Percentiles rank a stretch among this genome's conserved stretches.
phyloP scores from a whole-genome alignment of 768 basidiomycete genomes.

The Trametopsis cervina region DNA sequence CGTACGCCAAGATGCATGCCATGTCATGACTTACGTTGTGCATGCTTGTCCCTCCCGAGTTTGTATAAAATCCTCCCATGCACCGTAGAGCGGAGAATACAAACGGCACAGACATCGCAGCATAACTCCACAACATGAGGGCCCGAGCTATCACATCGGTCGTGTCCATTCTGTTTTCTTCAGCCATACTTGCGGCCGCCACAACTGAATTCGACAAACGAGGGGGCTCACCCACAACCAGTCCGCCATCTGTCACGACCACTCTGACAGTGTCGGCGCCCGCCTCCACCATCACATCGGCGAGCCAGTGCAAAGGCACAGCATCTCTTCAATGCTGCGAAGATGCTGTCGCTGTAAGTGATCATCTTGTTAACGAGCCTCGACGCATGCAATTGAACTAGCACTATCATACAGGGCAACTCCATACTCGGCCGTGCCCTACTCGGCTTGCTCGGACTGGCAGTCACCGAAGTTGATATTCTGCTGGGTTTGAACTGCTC shows the following conservation, averaged over 20 bases:
- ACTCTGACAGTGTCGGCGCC: slow-evolving; percentile 3
- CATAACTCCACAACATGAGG: too few relatives aligned
- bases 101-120: too few relatives aligned
- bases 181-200: slow-evolving; percentile 1
- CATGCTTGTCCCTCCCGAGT: too few relatives aligned
- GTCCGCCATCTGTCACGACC: not conserved
- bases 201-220: not conserved
- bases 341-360: not conserved
- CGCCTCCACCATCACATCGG: not conserved
- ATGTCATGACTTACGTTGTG: too few relatives aligned
- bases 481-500: slow-evolving; percentile 10
- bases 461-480: slow-evolving; percentile 2
- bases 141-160: too few relatives aligned
- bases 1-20: too few relatives aligned
- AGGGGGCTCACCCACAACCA: not conserved
- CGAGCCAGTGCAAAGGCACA: slow-evolving; percentile 6
- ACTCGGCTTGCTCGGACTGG: slow-evolving; percentile 7
- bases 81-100: too few relatives aligned
- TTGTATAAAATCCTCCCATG: too few relatives aligned
- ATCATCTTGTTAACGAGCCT: too few relatives aligned
- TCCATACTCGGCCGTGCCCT: not conserved
- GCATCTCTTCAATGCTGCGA: slow-evolving; percentile 5
- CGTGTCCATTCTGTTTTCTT: too few relatives aligned
- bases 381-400: too few relatives aligned
- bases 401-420: not conserved